phyloP scores from a whole-genome alignment of 768 basidiomycete genomes.

The Rubroboletus satanas region DNA sequence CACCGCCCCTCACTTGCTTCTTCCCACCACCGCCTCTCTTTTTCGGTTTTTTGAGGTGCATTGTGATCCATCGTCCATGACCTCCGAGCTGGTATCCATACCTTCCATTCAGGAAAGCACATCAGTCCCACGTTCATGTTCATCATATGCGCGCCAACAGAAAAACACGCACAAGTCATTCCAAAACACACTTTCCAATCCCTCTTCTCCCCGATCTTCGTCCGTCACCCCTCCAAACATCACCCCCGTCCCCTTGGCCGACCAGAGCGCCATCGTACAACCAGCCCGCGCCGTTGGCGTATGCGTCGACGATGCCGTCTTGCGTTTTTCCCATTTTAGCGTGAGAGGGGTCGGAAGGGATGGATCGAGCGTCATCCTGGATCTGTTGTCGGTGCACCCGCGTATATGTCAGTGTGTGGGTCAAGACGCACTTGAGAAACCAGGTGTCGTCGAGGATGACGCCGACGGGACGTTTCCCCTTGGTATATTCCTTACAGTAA shows the following conservation, averaged over 20 bases:
- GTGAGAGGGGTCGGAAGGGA: conserved; percentile 34
- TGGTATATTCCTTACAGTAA: conserved; percentile 85
- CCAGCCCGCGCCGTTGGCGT: conserved; percentile 73
- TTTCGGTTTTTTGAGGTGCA: conserved; percentile 68
- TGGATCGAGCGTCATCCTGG: conserved; percentile 33
- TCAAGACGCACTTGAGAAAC: conserved; percentile 61
- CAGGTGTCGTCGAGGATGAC: conserved; percentile 90
- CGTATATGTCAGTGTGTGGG: background rate
- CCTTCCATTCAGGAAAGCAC: conserved; percentile 35
- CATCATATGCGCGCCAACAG: background rate
- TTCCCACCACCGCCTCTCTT: conserved; percentile 39
- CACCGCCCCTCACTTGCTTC: conserved; percentile 27
- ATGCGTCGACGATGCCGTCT: conserved; percentile 53
- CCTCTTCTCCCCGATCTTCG: conserved; percentile 81
- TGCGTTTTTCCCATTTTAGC: conserved; percentile 84
- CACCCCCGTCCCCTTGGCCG: conserved; percentile 61
- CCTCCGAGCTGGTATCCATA: conserved; percentile 74
- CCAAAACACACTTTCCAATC: conserved; percentile 79
- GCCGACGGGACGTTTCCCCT: conserved; percentile 81
- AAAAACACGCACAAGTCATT: conserved; percentile 59
- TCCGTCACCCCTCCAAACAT: conserved; percentile 89
- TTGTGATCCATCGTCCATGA: conserved; percentile 73
- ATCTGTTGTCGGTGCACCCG: background rate
- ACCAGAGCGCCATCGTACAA: conserved; percentile 85
- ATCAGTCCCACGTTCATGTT: background rate